Evolutionary conservation across 768 basidiomycete genomes (phyloP).

Genomic region (Kwoniella newhampshirensis): DNA sequence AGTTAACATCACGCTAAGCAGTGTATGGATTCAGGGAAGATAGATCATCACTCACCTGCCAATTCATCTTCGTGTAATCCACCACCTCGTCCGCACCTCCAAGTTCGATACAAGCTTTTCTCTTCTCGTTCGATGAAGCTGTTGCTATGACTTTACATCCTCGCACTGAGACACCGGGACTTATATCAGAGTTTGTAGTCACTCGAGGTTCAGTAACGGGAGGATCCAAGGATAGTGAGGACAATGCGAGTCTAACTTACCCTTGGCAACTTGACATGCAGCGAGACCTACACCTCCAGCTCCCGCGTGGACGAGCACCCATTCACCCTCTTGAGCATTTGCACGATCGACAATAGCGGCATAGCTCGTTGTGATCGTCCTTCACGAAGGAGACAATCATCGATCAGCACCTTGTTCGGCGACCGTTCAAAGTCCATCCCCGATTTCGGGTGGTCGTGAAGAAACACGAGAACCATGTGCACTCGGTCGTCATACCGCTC

Average conservation of each 20-base stretch:
- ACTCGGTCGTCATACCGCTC: too few species aligned
- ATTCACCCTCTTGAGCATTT: slow-evolving; percentile 80
- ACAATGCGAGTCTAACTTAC: slow-evolving; percentile 53
- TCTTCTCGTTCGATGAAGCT: slow-evolving; percentile 63
- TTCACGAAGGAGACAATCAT: slow-evolving; percentile 9
- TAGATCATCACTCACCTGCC: slow-evolving; percentile 58
- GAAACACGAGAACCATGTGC: too few species aligned
- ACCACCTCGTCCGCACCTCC: slow-evolving; percentile 82
- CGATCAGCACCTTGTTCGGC: too few species aligned
- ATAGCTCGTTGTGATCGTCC: slow-evolving; percentile 76
- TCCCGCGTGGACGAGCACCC: slow-evolving; percentile 89
- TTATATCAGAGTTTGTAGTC: too few species aligned
- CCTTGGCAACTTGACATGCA: slow-evolving; percentile 90
- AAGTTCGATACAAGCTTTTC: slow-evolving; percentile 69
- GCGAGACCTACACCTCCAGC: slow-evolving; percentile 93
- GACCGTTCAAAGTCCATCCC: too few species aligned
- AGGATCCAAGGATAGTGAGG: too few species aligned
- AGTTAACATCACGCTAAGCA: background rate
- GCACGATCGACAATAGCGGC: slow-evolving; percentile 86
- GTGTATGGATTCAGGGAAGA: background rate
- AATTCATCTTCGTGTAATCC: slow-evolving; percentile 71
- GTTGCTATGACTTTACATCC: slow-evolving; percentile 95
- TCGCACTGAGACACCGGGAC: slow-evolving; percentile 59
- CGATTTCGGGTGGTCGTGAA: too few species aligned
- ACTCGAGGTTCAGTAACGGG: too few species aligned